Evolutionary conservation across 176 grass and related monocot genomes (phyloP), one percentile per base, ranked within the genome.

Genomic region (Otatea glauca): DNA sequence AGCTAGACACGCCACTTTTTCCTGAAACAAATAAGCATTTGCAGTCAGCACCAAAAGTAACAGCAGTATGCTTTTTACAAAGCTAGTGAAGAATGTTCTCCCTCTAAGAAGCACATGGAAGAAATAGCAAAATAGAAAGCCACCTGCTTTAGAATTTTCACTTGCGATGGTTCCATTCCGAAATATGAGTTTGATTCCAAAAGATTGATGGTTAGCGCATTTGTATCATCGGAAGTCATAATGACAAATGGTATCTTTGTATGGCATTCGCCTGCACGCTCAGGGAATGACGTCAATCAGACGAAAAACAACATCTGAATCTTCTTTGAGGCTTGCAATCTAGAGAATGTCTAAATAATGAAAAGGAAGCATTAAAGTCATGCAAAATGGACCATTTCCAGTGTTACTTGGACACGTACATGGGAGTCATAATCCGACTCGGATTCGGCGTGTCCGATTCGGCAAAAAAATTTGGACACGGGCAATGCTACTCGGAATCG

Each of bases 151-250:
- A 98, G 89, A 85, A 98, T 87, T 83, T 88, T 92, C 43, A 98
- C 87, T 94, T 98, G 96, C 41, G 96, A 85, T 80, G 88, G 74
- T 63, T 90, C 91, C 96, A 95, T 98, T 88, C 93, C 96, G 90
- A 95, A 98, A 72, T 88, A 95, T 9, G 89, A 92, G 73, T 98
- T 98, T 65, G 91, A 94, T 53, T 98, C 91, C 86, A 98, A 70
- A 76, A 98, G 93, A 11, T 98, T 56, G 74, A 88, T 25, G 43
- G 96, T 98, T 13, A 80, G 68, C 77, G 86, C 82, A 86, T 98
- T 89, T 64, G 96, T 98, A 80, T 98, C 96, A 75, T 98, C 96
- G 39, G 96, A 98, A 35, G 96, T 98, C 96, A 98, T 98, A 87
- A 98, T 94, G 47, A 84, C 93, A 83, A 98, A 94, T 65, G 93